Evolutionary conservation across 164 flowering plant genomes (phyloP), one percentile per base, ranked within the genome.

Genomic region (Echeveria elegans): DNA sequence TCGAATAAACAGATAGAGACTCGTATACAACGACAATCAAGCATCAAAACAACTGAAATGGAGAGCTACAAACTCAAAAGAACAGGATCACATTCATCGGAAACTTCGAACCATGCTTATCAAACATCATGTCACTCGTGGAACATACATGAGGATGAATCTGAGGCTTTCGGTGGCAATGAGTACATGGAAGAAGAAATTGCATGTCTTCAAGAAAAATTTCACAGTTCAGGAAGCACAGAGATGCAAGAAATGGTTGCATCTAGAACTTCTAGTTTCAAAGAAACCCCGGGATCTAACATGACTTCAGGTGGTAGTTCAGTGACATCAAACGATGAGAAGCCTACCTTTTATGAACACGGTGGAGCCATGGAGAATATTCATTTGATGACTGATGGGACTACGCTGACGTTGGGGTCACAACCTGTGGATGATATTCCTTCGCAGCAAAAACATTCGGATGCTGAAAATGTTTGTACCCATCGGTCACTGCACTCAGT

Each of bases 11-110:
- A 82, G 67, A 72, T 66, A 60, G 93, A 85, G 38, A 60, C 72
- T 38, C 83, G 83, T 68, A 67, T 82, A 50, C 91, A 85, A 64
- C 77, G 88, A 61, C 96, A 90, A 72, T 74, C 71, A 36, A 88
- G 95, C 73, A 75, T 83, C 70, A 78, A 45, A 70, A 87, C 74
- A 72, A 76, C 75, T 62, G 94, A 86, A 38, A 21, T 73, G 71
- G 97, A 86, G 70, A 84, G 70, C 68, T 71, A 74, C 50, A 81
- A 76, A 73, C 69, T 71, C 64, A 85, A 72, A 63, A 79, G 85
- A 70, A 64, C 72, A 38, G 78, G 70, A 37, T 80, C 87, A 29
- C 81, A 88, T 11, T 68, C 72, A 30, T 87, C 94, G 71, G 89
- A 83, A 67, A 65, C 69, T 68, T 82, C 86, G 66, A 70, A 66